Evolutionary conservation across 1,139 yeast species (phyloP).

Genomic region (Candida freyschussii): DNA sequence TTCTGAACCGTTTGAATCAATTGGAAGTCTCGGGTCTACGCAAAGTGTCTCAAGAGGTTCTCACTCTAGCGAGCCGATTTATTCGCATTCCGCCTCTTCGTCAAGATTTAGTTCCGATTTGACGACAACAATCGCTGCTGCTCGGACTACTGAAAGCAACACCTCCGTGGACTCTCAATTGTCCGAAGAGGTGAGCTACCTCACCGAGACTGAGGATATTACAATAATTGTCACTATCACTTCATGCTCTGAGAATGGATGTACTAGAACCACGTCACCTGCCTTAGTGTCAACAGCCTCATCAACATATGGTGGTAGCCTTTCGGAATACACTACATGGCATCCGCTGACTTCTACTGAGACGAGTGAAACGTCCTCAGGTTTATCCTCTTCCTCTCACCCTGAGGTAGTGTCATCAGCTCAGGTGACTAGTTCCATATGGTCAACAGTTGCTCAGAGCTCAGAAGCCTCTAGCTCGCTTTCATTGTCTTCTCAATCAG

Average conservation of each 20-base stretch:
- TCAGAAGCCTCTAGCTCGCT: no score
- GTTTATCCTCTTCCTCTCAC: not conserved
- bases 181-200: conserved; percentile 3
- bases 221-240: conserved; percentile 34
- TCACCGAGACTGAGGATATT: conserved; percentile 5
- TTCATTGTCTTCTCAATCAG: conserved; percentile 1
- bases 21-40: not conserved
- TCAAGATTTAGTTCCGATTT: no score
- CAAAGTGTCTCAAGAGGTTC: not conserved
- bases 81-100: no score
- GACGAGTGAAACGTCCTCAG: not conserved
- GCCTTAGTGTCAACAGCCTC: conserved; percentile 35
- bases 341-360: conserved; percentile 27
- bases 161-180: no score
- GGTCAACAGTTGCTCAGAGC: not conserved
- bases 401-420: not conserved
- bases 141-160: no score
- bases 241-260: conserved; percentile 33
- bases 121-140: no score
- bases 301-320: conserved; percentile 26
- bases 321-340: conserved; percentile 32
- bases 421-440: not conserved
- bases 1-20: not conserved
- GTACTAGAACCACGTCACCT: conserved; percentile 30
- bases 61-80: not conserved